These are phyloP conservation scores for Ammopiptanthus mongolicus DNA, from an alignment of 306 rosid genomes.

Conservation along the genomic window DNA sequence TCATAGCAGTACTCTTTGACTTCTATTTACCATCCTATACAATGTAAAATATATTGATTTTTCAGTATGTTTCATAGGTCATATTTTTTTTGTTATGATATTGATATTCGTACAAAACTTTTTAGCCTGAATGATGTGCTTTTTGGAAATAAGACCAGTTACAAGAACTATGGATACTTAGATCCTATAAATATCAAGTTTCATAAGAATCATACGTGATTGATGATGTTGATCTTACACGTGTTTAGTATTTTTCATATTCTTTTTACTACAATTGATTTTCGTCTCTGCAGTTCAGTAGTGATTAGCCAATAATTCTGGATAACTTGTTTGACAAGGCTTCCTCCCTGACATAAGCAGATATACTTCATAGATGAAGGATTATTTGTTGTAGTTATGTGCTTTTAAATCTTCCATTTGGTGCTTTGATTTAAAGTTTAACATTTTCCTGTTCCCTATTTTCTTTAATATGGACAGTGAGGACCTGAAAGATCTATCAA, in stretches of 20 bases:
- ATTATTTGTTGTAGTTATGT: neutral
- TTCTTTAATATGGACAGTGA: conserved; percentile 17
- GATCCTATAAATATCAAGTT: neutral
- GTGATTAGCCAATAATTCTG: neutral
- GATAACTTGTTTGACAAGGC: neutral
- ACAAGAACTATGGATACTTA: neutral
- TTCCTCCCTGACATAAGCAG: neutral
- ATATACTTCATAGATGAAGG: neutral
- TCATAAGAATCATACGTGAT: neutral
- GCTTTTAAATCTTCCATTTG: neutral
- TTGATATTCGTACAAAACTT: neutral
- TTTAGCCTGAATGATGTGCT: too few relatives aligned
- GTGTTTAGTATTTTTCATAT: neutral
- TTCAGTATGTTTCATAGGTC: too few relatives aligned
- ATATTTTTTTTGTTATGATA: neutral
- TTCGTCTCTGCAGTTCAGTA: neutral
- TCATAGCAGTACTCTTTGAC: too few relatives aligned
- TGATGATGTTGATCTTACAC: neutral
- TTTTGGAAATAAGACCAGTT: neutral
- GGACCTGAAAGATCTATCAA: conserved; percentile 1
- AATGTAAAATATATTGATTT: too few relatives aligned
- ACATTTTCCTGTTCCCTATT: neutral
- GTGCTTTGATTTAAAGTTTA: neutral
- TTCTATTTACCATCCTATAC: too few relatives aligned
- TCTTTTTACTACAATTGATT: neutral